phyloP scores from a whole-genome alignment of 2,329 filamentous ascomycete species.

The Paraphaeosphaeria minitans region DNA sequence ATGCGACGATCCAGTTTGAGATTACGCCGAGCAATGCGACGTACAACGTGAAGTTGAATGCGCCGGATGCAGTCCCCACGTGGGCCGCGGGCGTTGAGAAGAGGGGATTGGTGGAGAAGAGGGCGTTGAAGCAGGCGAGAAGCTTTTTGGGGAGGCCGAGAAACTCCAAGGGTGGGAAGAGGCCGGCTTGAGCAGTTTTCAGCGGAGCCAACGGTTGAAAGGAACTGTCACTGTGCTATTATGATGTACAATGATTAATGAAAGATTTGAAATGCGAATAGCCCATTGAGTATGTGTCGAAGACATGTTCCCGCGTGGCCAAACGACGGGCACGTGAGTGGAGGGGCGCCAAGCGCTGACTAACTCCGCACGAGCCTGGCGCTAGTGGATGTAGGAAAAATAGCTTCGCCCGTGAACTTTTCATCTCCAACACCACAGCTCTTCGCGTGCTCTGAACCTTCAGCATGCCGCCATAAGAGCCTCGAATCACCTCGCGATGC shows the following conservation, averaged over 20 bases:
- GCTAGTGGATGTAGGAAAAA: constrained; percentile 27
- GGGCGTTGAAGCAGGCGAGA: not conserved
- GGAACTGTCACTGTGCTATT: too few species aligned
- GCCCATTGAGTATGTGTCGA: too few species aligned
- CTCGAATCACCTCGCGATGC: not conserved
- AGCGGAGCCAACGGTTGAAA: not conserved
- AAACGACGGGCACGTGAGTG: not conserved
- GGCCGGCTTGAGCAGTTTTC: constrained; percentile 1
- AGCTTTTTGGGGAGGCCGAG: constrained; percentile 14
- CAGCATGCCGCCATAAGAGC: constrained; percentile 2
- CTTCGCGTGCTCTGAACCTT: not conserved
- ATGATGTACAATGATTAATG: too few species aligned
- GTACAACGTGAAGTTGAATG: constrained; percentile 54
- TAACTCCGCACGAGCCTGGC: constrained; percentile 3
- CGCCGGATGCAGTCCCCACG: constrained; percentile 46
- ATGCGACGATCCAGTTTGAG: constrained; percentile 53
- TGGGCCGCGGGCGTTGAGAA: constrained; percentile 26
- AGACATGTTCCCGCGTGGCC: too few species aligned
- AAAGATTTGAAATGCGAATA: too few species aligned
- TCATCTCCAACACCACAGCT: constrained; percentile 13
- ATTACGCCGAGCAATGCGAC: constrained; percentile 52
- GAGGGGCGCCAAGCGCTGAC: not conserved
- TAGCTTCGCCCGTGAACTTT: constrained; percentile 27
- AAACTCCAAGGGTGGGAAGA: constrained; percentile 21
- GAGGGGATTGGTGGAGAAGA: constrained; percentile 13